Conservation (phyloP, 148 eudicot genomes). For the Camellia lanceoleosa region DNA sequence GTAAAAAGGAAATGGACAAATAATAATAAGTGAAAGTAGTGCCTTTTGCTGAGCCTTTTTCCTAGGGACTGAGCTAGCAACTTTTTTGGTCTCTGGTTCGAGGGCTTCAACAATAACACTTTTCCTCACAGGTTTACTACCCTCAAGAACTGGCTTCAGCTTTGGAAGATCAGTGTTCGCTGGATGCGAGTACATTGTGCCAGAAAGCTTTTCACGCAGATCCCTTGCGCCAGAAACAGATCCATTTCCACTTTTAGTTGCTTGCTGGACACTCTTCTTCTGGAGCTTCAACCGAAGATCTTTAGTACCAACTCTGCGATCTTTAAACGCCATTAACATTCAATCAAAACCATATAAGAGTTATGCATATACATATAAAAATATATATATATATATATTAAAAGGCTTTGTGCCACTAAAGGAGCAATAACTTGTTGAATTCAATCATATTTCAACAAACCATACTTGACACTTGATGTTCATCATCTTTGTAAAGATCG, state of each 20-base stretch:
- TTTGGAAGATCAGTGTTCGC: conserved; percentile 41
- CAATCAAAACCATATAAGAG: conserved; percentile 7
- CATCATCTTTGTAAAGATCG: conserved; percentile 60
- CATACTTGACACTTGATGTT: conserved; percentile 52
- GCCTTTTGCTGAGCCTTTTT: conserved; percentile 70
- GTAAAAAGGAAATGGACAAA: background rate
- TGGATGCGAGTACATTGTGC: conserved; percentile 45
- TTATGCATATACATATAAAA: conserved; percentile 5
- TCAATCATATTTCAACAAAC: conserved; percentile 15
- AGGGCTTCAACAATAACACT: conserved; percentile 59
- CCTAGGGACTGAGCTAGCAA: conserved; percentile 42
- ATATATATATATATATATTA: background rate
- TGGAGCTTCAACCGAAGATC: conserved; percentile 92
- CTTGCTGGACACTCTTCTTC: conserved; percentile 51
- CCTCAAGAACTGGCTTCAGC: conserved; percentile 51
- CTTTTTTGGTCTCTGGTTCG: conserved; percentile 51
- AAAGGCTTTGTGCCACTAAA: too few relatives aligned
- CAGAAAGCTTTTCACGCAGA: conserved; percentile 89
- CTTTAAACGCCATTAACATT: conserved; percentile 42
- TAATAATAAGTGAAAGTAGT: conserved; percentile 4
- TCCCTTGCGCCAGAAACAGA: conserved; percentile 57
- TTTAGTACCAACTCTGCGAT: conserved; percentile 50
- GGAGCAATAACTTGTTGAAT: background rate
- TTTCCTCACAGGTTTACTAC: conserved; percentile 60
- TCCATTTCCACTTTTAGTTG: conserved; percentile 37